These are phyloP conservation scores for Penicilliopsis zonata DNA, from an alignment of 495 filamentous ascomycete genomes.

Conservation along the genomic window DNA sequence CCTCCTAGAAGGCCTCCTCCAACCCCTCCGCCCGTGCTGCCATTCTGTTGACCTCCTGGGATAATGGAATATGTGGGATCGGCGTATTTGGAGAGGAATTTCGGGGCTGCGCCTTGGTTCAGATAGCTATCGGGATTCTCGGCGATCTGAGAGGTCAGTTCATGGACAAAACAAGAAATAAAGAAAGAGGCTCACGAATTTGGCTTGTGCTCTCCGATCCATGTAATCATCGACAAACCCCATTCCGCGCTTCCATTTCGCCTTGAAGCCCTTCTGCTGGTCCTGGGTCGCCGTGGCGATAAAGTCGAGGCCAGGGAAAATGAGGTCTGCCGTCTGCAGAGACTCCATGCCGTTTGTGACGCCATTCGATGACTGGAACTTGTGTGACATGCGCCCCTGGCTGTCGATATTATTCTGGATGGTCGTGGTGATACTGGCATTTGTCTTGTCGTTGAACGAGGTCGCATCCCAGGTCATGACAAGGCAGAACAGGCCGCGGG, in stretches of 20 bases:
- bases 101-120: constrained; percentile 11
- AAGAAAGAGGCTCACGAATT: constrained; percentile 40
- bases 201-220: constrained; percentile 37
- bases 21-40: background rate
- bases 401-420: too few relatives aligned
- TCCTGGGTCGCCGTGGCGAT: constrained; percentile 5
- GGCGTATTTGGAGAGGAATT: constrained; percentile 37
- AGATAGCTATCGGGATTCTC: constrained; percentile 20
- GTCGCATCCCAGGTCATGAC: constrained; percentile 48
- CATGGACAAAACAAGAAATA: too few relatives aligned
- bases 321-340: constrained; percentile 39
- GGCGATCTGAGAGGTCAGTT: constrained; percentile 4
- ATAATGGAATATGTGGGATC: constrained; percentile 28
- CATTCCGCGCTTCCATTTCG: constrained; percentile 21
- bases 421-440: too few relatives aligned
- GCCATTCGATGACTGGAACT: constrained; percentile 29
- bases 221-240: constrained; percentile 40
- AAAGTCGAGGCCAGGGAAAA: constrained; percentile 37
- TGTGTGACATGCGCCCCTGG: constrained; percentile 18
- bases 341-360: constrained; percentile 33
- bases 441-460: constrained; percentile 18
- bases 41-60: constrained; percentile 4
- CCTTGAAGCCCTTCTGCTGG: constrained; percentile 15
- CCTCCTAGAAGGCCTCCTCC: background rate
- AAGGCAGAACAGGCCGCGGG: constrained; percentile 45